Evolutionary conservation across 164 flowering plant species (phyloP).

Genomic region (Stephania japonica): DNA sequence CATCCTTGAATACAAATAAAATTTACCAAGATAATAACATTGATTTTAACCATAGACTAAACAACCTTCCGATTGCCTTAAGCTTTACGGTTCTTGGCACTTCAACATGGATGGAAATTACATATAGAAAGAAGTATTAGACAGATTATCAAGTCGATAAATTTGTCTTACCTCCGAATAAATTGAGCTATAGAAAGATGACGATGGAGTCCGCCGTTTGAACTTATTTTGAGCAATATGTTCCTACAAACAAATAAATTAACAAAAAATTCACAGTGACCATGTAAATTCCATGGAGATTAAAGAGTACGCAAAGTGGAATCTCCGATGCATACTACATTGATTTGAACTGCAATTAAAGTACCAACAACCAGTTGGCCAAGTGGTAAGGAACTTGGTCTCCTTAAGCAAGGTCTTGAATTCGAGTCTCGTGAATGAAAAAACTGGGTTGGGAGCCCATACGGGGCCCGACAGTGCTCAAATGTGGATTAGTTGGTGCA

Average conservation of each 20-base stretch:
- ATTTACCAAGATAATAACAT: too few species aligned
- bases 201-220: slow-evolving; percentile 25
- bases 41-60: not conserved
- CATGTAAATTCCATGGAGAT: not conserved
- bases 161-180: slow-evolving; percentile 42
- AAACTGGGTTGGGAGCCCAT: too few species aligned
- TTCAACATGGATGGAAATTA: not conserved
- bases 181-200: slow-evolving; percentile 31
- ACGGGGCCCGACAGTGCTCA: too few species aligned
- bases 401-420: too few species aligned
- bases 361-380: too few species aligned
- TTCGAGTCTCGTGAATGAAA: too few species aligned
- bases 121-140: not conserved
- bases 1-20: too few species aligned
- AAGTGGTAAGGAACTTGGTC: too few species aligned
- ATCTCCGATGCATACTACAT: not conserved
- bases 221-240: slow-evolving; percentile 14
- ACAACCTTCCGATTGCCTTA: not conserved
- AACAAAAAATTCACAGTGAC: not conserved
- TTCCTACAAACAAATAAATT: slow-evolving; percentile 14
- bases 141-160: not conserved
- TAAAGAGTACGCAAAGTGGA: not conserved
- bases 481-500: too few species aligned
- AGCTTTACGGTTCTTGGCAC: not conserved
- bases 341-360: not conserved